Percentiles rank a stretch among this genome's conserved stretches.
Evolutionary conservation across 2,329 filamentous ascomycete genomes (phyloP).

Genomic region (Leptographium radiaticola): DNA sequence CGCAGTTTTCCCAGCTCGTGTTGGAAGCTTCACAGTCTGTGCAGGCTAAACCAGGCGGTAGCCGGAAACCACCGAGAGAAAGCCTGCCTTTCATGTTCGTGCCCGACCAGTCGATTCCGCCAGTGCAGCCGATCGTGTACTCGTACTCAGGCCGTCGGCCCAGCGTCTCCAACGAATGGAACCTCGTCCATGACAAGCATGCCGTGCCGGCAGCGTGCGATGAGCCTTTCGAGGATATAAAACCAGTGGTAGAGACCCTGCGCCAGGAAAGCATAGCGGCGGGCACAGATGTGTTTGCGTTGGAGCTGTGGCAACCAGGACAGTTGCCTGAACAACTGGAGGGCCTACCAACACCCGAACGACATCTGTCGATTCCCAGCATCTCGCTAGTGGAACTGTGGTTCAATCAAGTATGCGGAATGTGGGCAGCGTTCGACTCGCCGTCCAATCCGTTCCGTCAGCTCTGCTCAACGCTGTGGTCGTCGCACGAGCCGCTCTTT

Average conservation of each 20-base stretch:
- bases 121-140: too few species aligned
- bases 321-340: not conserved
- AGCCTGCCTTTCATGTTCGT: too few species aligned
- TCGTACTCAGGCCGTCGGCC: too few species aligned
- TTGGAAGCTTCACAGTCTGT: constrained; percentile 5
- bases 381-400: constrained; percentile 22
- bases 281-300: not conserved
- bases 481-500: constrained; percentile 23
- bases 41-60: not conserved
- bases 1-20: constrained; percentile 6
- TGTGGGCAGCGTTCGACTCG: constrained; percentile 28
- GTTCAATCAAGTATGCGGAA: constrained; percentile 27
- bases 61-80: too few species aligned
- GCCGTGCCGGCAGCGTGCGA: too few species aligned
- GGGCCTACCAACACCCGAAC: not conserved
- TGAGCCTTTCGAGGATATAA: not conserved
- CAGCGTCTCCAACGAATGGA: too few species aligned
- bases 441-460: constrained; percentile 24
- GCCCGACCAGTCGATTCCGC: too few species aligned
- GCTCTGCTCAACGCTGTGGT: constrained; percentile 23
- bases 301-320: constrained; percentile 6
- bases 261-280: not conserved
- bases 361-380: constrained; percentile 2
- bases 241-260: not conserved
- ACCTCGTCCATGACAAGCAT: too few species aligned